Conservation (phyloP, 208 protist species). For the Crithidia fasciculata region DNA sequence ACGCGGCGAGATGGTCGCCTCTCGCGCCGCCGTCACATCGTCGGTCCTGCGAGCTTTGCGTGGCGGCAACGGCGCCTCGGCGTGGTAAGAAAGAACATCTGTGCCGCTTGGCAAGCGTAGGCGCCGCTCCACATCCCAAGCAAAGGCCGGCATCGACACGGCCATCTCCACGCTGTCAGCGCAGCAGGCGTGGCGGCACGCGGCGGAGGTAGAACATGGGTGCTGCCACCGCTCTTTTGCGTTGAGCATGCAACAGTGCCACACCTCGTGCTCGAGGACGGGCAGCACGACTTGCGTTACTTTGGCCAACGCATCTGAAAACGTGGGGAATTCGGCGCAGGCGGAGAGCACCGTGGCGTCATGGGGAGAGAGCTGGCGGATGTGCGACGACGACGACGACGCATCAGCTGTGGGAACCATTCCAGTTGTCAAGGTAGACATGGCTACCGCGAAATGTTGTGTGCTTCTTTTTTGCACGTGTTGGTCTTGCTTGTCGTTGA, state of each 20-base stretch:
- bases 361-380: conserved; percentile 19
- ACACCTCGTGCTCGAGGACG: conserved; percentile 16
- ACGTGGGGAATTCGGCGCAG: conserved; percentile 45
- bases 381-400: conserved; percentile 7
- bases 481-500: too few species aligned
- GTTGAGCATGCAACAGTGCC: neutral
- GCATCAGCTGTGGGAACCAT: neutral
- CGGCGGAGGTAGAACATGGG: neutral
- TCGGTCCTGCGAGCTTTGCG: neutral
- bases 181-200: neutral
- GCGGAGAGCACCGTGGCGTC: conserved; percentile 47
- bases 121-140: conserved; percentile 22
- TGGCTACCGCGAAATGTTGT: neutral
- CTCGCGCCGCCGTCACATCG: too few species aligned
- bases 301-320: conserved; percentile 38
- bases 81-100: neutral
- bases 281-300: conserved; percentile 26
- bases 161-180: conserved; percentile 11
- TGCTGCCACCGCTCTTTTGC: too few species aligned
- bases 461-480: too few species aligned
- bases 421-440: neutral
- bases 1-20: neutral
- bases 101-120: too few species aligned
- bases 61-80: neutral
- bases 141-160: conserved; percentile 29